A percentile compares a stretch with the other conserved stretches of the same genome.
Conservation (phyloP, 2,329 filamentous ascomycete genomes). For the Monosporascus cannonballus region DNA sequence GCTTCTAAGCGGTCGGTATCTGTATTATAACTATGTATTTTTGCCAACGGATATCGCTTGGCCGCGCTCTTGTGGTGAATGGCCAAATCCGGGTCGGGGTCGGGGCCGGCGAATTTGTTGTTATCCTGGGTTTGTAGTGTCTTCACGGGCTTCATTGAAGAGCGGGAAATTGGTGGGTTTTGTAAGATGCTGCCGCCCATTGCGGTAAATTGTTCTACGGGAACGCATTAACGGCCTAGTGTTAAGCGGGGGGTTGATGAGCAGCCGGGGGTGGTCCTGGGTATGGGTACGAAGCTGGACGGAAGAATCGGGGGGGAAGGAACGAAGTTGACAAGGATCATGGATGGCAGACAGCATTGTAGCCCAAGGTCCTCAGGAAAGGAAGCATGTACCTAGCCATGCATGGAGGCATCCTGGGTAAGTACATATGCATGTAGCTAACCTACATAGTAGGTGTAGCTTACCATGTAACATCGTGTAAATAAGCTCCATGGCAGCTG, state of each 20-base stretch:
- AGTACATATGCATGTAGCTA: background rate
- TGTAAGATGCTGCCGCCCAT: conserved; percentile 16
- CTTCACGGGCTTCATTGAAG: conserved; percentile 9
- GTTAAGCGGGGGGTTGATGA: background rate
- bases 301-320: background rate
- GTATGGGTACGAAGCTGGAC: background rate
- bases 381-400: background rate
- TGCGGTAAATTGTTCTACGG: conserved; percentile 18
- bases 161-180: conserved; percentile 12
- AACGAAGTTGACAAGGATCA: too few relatives aligned
- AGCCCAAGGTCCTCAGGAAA: too few relatives aligned
- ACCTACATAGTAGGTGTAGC: too few relatives aligned
- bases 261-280: background rate
- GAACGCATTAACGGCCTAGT: conserved; percentile 7
- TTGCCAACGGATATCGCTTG: background rate
- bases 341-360: too few relatives aligned
- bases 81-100: background rate
- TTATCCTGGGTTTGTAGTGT: conserved; percentile 1
- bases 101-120: background rate
- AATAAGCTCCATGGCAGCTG: background rate
- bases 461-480: background rate
- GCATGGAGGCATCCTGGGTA: background rate
- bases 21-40: background rate
- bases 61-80: background rate
- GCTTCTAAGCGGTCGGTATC: background rate